A percentile compares a stretch with the other conserved stretches of the same genome.
Evolutionary conservation across 2,329 filamentous ascomycete species (phyloP).

Genomic region (Mollisia scopiformis): DNA sequence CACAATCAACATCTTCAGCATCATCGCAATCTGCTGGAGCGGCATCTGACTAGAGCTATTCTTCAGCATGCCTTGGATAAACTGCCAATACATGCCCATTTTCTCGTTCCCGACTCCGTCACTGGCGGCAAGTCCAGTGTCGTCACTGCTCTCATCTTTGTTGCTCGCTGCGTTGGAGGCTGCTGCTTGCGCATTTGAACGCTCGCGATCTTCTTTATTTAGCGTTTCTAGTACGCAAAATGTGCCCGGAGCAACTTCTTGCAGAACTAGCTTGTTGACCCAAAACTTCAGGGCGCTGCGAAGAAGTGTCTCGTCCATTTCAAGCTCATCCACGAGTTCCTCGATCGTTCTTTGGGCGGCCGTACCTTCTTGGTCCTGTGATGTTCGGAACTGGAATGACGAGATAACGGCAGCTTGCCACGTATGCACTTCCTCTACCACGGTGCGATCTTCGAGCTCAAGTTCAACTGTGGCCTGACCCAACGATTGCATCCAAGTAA

Average conservation of each 20-base stretch:
- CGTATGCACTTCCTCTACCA: slow-evolving; percentile 74
- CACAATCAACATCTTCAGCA: slow-evolving; percentile 89
- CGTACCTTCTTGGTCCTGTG: slow-evolving; percentile 31
- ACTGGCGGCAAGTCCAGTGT: slow-evolving; percentile 39
- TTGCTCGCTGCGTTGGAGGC: slow-evolving; percentile 13
- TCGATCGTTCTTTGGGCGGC: slow-evolving; percentile 47
- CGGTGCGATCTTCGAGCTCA: slow-evolving; percentile 77
- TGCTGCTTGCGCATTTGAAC: slow-evolving; percentile 31
- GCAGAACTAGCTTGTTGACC: slow-evolving; percentile 69
- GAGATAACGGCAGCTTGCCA: slow-evolving; percentile 90
- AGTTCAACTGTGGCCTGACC: slow-evolving; percentile 81
- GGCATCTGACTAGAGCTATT: slow-evolving; percentile 84
- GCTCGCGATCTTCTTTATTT: slow-evolving; percentile 42
- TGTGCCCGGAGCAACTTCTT: slow-evolving; percentile 53
- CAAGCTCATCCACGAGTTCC: slow-evolving; percentile 56
- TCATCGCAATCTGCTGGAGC: slow-evolving; percentile 81
- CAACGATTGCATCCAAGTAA: slow-evolving; percentile 85
- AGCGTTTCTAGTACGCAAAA: slow-evolving; percentile 72
- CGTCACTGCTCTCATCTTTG: slow-evolving; percentile 27
- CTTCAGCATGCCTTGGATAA: slow-evolving; percentile 93
- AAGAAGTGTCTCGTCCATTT: slow-evolving; percentile 76
- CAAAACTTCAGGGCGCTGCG: slow-evolving; percentile 71
- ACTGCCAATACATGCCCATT: slow-evolving; percentile 80
- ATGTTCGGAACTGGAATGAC: slow-evolving; percentile 63
- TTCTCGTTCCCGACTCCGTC: slow-evolving; percentile 68